phyloP scores from a whole-genome alignment of 129 eudicot species.

The Artemisia tridentata region DNA sequence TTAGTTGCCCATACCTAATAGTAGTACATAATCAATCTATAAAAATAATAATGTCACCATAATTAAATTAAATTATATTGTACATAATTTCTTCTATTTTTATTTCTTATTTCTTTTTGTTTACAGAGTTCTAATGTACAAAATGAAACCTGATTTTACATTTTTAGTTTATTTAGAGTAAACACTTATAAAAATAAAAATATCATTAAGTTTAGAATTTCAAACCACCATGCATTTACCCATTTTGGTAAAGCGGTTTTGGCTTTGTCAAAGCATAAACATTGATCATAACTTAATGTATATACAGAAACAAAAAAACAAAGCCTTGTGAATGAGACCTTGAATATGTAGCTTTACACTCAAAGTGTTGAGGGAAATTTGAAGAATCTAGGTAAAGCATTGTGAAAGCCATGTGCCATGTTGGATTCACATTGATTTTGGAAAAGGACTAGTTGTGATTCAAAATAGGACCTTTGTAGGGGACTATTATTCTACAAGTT shows the following conservation, averaged over 20 bases:
- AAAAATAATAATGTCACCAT: slow-evolving; percentile 22
- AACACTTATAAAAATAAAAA: no score
- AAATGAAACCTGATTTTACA: no score
- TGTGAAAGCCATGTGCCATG: slow-evolving; percentile 57
- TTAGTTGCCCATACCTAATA: slow-evolving; percentile 18
- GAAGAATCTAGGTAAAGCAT: slow-evolving; percentile 15
- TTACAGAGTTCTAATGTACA: not conserved
- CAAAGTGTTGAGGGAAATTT: not conserved
- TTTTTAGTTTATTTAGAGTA: no score
- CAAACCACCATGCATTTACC: no score
- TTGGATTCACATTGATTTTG: slow-evolving; percentile 34
- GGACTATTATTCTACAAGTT: slow-evolving; percentile 19
- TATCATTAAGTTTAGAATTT: no score
- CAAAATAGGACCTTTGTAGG: slow-evolving; percentile 31
- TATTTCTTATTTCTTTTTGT: not conserved
- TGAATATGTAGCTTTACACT: not conserved
- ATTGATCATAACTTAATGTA: not conserved
- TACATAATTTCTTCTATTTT: no score
- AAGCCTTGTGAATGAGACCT: not conserved
- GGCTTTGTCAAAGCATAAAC: not conserved
- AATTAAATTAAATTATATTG: not conserved
- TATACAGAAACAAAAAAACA: no score
- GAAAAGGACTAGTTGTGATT: slow-evolving; percentile 41
- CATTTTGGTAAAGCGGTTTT: no score
- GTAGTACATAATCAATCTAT: slow-evolving; percentile 5